These are phyloP conservation scores for Mycena capillaripes DNA, from an alignment of 768 basidiomycete species.

Conservation along the genomic window DNA sequence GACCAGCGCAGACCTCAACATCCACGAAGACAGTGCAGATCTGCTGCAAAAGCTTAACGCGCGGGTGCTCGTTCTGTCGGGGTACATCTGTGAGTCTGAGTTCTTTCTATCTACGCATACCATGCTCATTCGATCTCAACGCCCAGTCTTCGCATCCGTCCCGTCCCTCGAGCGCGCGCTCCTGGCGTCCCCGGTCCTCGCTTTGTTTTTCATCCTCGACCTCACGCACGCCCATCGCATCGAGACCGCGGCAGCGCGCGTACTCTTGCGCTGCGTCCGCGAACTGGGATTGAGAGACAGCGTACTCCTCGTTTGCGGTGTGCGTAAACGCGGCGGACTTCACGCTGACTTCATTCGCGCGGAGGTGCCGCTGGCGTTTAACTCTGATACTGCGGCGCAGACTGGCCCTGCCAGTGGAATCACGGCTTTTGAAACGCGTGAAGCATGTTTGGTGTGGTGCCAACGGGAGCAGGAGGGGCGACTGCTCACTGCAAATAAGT, in stretches of 20 bases:
- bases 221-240: constrained; percentile 23
- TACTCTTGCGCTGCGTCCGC: constrained; percentile 18
- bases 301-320: constrained; percentile 15
- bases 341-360: constrained; percentile 20
- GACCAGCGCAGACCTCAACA: neutral
- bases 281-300: constrained; percentile 6
- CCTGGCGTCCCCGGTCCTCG: neutral
- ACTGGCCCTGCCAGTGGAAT: no score
- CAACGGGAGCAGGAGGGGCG: neutral
- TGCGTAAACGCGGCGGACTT: neutral
- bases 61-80: constrained; percentile 20
- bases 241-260: constrained; percentile 27
- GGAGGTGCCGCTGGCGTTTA: neutral
- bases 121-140: no score
- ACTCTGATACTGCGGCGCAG: neutral
- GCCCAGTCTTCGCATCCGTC: constrained; percentile 29
- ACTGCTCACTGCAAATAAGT: no score
- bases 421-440: no score
- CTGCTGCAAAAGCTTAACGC: constrained; percentile 25
- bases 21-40: neutral
- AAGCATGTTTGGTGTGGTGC: no score
- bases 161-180: constrained; percentile 23
- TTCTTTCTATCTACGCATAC: neutral
- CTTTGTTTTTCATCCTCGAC: constrained; percentile 23
- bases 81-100: constrained; percentile 23